phyloP scores from a whole-genome alignment of 1,139 yeast species.

The Hanseniaspora uvarum region DNA sequence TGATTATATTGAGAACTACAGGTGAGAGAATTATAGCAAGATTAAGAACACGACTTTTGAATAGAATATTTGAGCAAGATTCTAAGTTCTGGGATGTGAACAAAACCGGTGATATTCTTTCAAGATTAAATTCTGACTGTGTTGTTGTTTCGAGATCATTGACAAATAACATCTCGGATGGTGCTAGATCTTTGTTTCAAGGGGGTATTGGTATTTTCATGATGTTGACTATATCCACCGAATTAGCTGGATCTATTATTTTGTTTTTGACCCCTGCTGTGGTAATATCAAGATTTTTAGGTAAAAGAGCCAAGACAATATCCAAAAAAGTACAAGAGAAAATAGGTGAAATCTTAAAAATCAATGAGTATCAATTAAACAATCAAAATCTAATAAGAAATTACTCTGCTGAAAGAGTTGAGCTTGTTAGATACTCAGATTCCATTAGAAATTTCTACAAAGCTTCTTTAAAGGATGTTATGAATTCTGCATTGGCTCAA shows the following conservation, averaged over 20 bases:
- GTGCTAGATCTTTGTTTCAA: conserved; percentile 68
- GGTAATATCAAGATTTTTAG: conserved; percentile 68
- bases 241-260: conserved; percentile 69
- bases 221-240: conserved; percentile 84
- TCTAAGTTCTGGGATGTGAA: conserved; percentile 85
- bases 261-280: conserved; percentile 78
- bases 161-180: conserved; percentile 85
- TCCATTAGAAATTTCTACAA: conserved; percentile 66
- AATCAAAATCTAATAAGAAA: conserved; percentile 81
- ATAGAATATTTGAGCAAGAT: conserved; percentile 73
- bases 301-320: conserved; percentile 63
- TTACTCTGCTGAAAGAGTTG: conserved; percentile 71
- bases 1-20: conserved; percentile 59
- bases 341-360: conserved; percentile 78
- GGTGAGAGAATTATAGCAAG: conserved; percentile 87
- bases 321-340: conserved; percentile 75
- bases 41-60: conserved; percentile 64
- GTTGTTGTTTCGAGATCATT: conserved; percentile 79
- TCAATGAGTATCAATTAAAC: conserved; percentile 85
- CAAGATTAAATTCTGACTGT: conserved; percentile 79
- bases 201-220: conserved; percentile 76
- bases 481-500: conserved; percentile 63
- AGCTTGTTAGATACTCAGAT: conserved; percentile 50
- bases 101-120: conserved; percentile 85
- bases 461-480: conserved; percentile 73